phyloP scores from a whole-genome alignment of 2,329 filamentous ascomycete genomes.

The Xylaria sp. region DNA sequence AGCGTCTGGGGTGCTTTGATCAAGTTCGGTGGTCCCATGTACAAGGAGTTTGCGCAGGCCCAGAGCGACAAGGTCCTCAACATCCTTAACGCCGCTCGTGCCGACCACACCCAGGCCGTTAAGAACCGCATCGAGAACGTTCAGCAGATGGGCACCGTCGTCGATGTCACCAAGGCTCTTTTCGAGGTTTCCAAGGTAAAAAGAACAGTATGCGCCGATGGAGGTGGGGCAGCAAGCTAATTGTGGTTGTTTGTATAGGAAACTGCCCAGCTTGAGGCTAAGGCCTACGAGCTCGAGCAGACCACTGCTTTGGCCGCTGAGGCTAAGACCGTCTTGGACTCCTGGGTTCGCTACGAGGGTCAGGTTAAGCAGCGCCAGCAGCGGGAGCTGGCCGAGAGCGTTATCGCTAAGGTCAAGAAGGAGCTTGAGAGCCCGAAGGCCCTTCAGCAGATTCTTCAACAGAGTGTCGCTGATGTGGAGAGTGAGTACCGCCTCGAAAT shows the following conservation, averaged over 20 bases:
- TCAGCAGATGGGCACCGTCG: slow-evolving; percentile 87
- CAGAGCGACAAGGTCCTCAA: slow-evolving; percentile 90
- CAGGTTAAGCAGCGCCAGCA: slow-evolving; percentile 99
- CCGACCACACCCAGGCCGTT: slow-evolving; percentile 92
- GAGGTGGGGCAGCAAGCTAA: slow-evolving; percentile 16
- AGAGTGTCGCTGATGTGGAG: slow-evolving; percentile 94
- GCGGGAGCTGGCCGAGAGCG: slow-evolving; percentile 82
- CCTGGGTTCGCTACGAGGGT: slow-evolving; percentile 96
- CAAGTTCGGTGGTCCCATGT: slow-evolving; percentile 89
- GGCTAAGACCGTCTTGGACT: slow-evolving; percentile 93
- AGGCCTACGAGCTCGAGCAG: slow-evolving; percentile 97
- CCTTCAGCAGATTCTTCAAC: slow-evolving; percentile 94
- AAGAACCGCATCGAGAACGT: slow-evolving; percentile 92
- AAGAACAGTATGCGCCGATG: background rate
- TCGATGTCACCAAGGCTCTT: slow-evolving; percentile 93
- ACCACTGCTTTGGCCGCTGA: slow-evolving; percentile 85
- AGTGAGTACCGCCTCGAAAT: slow-evolving; percentile 51
- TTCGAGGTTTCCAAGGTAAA: slow-evolving; percentile 97
- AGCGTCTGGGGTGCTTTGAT: slow-evolving; percentile 88
- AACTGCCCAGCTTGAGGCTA: slow-evolving; percentile 90
- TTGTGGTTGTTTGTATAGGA: slow-evolving; percentile 53
- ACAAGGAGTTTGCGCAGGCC: slow-evolving; percentile 84
- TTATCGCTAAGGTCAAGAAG: slow-evolving; percentile 98
- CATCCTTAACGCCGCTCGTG: slow-evolving; percentile 89
- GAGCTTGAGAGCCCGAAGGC: slow-evolving; percentile 97